phyloP scores from a whole-genome alignment of 805 yeast species.

The Candida khao-thaluensis region DNA sequence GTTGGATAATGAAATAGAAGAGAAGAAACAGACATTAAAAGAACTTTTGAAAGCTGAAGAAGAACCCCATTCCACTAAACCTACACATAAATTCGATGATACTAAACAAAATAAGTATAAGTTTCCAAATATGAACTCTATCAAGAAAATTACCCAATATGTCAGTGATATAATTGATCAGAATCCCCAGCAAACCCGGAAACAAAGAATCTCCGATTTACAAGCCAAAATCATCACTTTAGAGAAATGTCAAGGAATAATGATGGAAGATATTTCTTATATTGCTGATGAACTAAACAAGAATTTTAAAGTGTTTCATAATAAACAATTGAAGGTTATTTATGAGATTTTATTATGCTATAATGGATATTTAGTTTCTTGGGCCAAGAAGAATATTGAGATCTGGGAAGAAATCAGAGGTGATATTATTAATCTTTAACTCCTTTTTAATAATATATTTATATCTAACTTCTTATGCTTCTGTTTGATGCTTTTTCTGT shows the following conservation, averaged over 20 bases:
- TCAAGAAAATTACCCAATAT: slow-evolving; percentile 50
- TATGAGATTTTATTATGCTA: slow-evolving; percentile 52
- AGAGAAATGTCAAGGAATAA: slow-evolving; percentile 48
- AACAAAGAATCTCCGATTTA: slow-evolving; percentile 49
- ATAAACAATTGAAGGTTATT: slow-evolving; percentile 50
- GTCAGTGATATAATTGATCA: slow-evolving; percentile 59
- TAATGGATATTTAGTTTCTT: slow-evolving; percentile 54
- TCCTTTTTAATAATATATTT: no score
- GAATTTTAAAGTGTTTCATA: slow-evolving; percentile 49
- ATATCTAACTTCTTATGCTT: no score
- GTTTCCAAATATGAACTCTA: slow-evolving; percentile 37
- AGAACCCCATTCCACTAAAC: slow-evolving; percentile 26
- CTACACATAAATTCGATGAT: slow-evolving; percentile 13
- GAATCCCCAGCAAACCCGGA: slow-evolving; percentile 64
- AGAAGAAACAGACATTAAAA: slow-evolving; percentile 30
- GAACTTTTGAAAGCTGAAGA: slow-evolving; percentile 30
- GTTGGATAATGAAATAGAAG: slow-evolving; percentile 32
- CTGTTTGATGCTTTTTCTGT: no score
- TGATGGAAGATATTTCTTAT: slow-evolving; percentile 40
- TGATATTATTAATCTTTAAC: slow-evolving; percentile 29
- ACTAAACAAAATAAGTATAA: slow-evolving; percentile 36
- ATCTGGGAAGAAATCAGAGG: slow-evolving; percentile 64
- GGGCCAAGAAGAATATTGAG: slow-evolving; percentile 68
- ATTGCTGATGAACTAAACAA: slow-evolving; percentile 46
- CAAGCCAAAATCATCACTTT: slow-evolving; percentile 53